Evolutionary conservation across 164 flowering plant genomes (phyloP), one percentile per base, ranked within the genome.

Genomic region (Berberis thunbergii): DNA sequence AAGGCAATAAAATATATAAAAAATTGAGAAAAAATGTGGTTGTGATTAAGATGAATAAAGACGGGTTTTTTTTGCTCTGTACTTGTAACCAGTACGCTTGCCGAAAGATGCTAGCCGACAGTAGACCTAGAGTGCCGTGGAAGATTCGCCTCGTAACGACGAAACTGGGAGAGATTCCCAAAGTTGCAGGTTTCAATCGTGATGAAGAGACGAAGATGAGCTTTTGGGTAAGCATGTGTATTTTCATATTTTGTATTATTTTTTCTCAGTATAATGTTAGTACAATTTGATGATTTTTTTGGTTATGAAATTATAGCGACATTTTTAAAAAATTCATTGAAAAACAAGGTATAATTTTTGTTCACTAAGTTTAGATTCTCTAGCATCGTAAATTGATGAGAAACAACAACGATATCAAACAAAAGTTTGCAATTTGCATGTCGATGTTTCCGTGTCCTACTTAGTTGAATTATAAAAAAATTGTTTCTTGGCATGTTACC

Each of bases 71-170:
- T 41, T 40, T 5, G 2, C 46, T 42, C 9, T 41, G 9, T 42
- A 1, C 9, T 11, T 66, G 64, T 45, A 41, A 11, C 6, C 74
- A 84, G 88, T 84, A 84, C 61, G 88, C 76, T 12, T 84, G 88
- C 57, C 65, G 88, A 73, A 84, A 84, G 69, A 82, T 83, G 11
- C 63, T 82, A 63, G 88, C 86, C 4, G 84, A 84, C 54, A 82
- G 86, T 57, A 67, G 86, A 41, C 86, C 86, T 40, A 71, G 88
- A 0, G 73, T 84, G 43, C n/a, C 77, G 84, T 70, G 88, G 88
- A 1, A 56, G 86, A 38, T 84, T 84, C 71, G 88, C n/a, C 84
- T 2, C 75, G 79, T 67, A 84, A 82, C 48, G 83, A 80, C 0
- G 84, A 84, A 45, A 59, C 65, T 1, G 79, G n/a, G 72, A 49